These are phyloP conservation scores for Dorcoceras hygrometricum DNA, from an alignment of 257 asterid genomes.

Conservation along the genomic window DNA sequence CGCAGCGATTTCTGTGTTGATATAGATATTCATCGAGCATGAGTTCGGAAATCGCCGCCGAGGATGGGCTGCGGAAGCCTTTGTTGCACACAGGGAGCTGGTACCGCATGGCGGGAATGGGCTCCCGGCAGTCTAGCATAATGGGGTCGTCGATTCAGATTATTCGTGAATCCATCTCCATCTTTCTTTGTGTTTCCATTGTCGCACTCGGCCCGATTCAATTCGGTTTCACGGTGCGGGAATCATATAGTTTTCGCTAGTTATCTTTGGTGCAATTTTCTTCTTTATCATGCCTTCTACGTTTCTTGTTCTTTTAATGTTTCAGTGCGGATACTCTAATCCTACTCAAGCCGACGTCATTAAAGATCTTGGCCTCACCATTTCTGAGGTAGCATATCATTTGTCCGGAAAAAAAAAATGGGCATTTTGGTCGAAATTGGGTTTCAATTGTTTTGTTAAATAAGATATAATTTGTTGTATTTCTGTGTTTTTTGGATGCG, in stretches of 20 bases:
- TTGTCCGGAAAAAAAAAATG: not conserved
- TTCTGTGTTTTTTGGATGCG: not conserved
- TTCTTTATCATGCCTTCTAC: not conserved
- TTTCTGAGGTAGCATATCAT: conserved; percentile 52
- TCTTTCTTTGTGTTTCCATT: conserved; percentile 65
- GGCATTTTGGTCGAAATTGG: not conserved
- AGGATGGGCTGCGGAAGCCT: conserved; percentile 86
- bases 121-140: conserved; percentile 59
- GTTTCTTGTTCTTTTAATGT: not conserved
- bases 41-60: conserved; percentile 39
- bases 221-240: conserved; percentile 58
- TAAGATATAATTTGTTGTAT: not conserved
- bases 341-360: conserved; percentile 73
- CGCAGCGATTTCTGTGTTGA: not conserved
- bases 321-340: conserved; percentile 78
- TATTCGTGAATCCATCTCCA: conserved; percentile 65
- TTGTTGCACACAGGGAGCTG: conserved; percentile 84
- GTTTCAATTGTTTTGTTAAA: not conserved
- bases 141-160: conserved; percentile 54
- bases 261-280: not conserved
- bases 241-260: not conserved
- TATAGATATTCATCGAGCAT: not conserved
- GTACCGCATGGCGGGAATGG: conserved; percentile 69
- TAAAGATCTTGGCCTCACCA: conserved; percentile 59
- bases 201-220: conserved; percentile 86